Percentiles rank a stretch among this genome's conserved stretches.
phyloP scores from a whole-genome alignment of 163 green algal genomes.

The Scenedesmus sp. region DNA sequence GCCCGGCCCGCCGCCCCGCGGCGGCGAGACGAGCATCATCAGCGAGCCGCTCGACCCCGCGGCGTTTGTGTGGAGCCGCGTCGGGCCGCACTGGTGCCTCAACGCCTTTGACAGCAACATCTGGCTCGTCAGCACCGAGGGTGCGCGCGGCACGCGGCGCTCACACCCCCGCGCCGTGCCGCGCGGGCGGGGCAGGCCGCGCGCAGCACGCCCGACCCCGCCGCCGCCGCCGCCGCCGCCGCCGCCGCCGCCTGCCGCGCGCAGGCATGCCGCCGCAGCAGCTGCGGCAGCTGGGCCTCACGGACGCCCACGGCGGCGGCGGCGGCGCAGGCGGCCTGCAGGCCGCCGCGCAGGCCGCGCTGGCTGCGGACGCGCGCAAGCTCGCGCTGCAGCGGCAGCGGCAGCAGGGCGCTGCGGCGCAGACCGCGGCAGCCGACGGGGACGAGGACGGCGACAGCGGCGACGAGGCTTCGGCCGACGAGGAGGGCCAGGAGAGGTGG shows the following conservation, averaged over 20 bases:
- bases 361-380: no score
- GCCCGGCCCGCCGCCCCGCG: background rate
- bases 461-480: background rate
- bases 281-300: constrained; percentile 3
- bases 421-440: no score
- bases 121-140: constrained; percentile 18
- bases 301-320: background rate
- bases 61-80: background rate
- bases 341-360: no score
- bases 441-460: no score
- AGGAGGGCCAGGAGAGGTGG: constrained; percentile 1
- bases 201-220: no score
- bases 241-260: no score
- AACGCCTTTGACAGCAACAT: constrained; percentile 3
- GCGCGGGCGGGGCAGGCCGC: no score
- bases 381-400: no score
- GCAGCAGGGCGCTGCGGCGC: background rate
- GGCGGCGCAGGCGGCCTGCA: background rate
- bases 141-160: no score
- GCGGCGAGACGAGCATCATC: background rate
- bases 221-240: no score
- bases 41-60: background rate
- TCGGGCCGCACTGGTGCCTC: constrained; percentile 19
- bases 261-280: constrained; percentile 13
- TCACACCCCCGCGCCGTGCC: no score